Conservation (phyloP, 148 eudicot species). For the Camellia lanceoleosa region DNA sequence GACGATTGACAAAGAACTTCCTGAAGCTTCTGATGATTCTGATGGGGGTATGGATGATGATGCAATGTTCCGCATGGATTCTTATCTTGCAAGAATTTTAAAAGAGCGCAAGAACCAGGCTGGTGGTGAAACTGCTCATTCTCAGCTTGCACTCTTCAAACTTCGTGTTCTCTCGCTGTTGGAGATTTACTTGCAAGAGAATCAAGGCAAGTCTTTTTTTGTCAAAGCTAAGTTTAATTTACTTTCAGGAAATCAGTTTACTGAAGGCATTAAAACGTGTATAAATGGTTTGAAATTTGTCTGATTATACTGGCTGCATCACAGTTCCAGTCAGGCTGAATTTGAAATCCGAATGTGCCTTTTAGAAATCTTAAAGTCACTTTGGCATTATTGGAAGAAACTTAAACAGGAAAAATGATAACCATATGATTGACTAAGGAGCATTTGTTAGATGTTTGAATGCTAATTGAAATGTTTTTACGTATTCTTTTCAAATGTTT, state of each 20-base stretch:
- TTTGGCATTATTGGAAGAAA: not conserved
- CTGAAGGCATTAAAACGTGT: not conserved
- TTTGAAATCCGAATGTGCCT: not conserved
- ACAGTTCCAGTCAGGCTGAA: not conserved
- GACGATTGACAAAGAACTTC: constrained; percentile 30
- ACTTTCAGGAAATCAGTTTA: not conserved
- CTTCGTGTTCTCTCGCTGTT: constrained; percentile 91
- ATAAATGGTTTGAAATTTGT: not conserved
- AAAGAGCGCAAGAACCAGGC: constrained; percentile 76
- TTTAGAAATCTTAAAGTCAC: not conserved
- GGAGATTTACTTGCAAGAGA: constrained; percentile 85
- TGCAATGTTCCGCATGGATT: constrained; percentile 97
- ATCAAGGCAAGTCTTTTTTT: constrained; percentile 57
- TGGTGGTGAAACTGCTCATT: constrained; percentile 81
- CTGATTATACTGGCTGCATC: not conserved
- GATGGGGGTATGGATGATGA: constrained; percentile 97
- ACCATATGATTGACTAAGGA: not conserved
- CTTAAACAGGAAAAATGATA: not conserved
- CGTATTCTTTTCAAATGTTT: not conserved
- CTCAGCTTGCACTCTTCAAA: constrained; percentile 90
- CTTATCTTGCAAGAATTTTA: constrained; percentile 59
- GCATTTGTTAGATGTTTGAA: constrained; percentile 3
- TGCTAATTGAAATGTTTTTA: not conserved
- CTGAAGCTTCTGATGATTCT: constrained; percentile 63
- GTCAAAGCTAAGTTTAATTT: not conserved